Conservation (phyloP, 2,329 filamentous ascomycete genomes). For the Chaetomium olivaceum region DNA sequence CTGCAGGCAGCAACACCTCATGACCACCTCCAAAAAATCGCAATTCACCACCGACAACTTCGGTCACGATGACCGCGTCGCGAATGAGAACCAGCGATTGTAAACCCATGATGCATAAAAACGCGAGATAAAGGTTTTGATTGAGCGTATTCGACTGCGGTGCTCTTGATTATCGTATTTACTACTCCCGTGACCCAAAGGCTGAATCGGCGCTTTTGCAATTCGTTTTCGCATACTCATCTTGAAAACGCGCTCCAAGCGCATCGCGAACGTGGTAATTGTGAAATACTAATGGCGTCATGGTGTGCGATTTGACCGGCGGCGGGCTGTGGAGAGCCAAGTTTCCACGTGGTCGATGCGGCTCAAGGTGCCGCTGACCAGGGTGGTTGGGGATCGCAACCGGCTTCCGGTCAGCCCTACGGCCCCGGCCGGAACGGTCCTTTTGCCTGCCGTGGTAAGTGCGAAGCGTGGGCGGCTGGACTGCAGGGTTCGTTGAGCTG, state of each 20-base stretch:
- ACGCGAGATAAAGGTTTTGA: background rate
- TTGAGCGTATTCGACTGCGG: background rate
- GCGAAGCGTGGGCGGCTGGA: constrained; percentile 3
- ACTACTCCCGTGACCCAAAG: background rate
- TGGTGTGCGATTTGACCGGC: constrained; percentile 19
- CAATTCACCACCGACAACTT: constrained; percentile 13
- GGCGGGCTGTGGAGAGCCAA: constrained; percentile 22
- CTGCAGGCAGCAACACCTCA: constrained; percentile 31
- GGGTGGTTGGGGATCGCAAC: constrained; percentile 14
- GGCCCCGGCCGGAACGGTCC: constrained; percentile 7
- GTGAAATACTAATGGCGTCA: constrained; percentile 30
- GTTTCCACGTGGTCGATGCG: constrained; percentile 29
- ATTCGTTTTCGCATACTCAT: constrained; percentile 14
- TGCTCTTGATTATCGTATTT: constrained; percentile 8
- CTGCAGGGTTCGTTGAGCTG: constrained; percentile 14
- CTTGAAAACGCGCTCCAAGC: constrained; percentile 25
- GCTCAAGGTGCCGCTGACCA: constrained; percentile 24
- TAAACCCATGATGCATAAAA: constrained; percentile 10
- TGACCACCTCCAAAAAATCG: constrained; percentile 31
- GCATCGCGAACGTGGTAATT: constrained; percentile 27
- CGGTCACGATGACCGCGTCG: constrained; percentile 23
- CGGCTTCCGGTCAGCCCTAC: constrained; percentile 26
- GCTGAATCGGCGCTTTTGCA: background rate
- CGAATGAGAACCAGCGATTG: constrained; percentile 22
- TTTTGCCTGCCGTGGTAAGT: constrained; percentile 23